Evolutionary conservation across 2,329 filamentous ascomycete genomes (phyloP), one percentile per base, ranked within the genome.

Genomic region (Phialophora expanda): DNA sequence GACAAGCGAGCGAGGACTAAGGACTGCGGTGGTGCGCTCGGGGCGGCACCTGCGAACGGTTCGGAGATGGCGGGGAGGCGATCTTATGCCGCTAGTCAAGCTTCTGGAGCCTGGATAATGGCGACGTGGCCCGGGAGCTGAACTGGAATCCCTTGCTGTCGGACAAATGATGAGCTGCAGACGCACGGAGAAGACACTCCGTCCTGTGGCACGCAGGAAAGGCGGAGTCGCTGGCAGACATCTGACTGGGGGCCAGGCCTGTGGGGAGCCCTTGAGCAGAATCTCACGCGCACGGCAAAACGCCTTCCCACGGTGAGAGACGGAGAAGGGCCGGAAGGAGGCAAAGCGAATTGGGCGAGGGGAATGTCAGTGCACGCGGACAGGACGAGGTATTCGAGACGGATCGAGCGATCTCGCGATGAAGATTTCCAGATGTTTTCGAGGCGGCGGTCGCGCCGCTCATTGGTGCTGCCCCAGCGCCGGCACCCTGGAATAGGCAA

Each of bases 61-160:
- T 61, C 58, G 58, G 58, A 61, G 58, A 61, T 61, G 58, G 58
- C 58, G 58, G 58, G 57, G 48, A 44, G 58, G 58, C 58, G 48
- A 61, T 54, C 53, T 56, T 56, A 53, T 53, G 48, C 22, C 26
- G 48, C 48, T 53, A 24, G 48, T 28, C 48, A 53, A 28, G 48
- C 22, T 53, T 53, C 48, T 53, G 26, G 48, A 53, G 48, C 48
- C 20, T 53, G 48, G 8, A n/a, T n/a, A n/a, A 44, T 44, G 14
- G 38, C 38, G 38, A 44, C 38, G 38, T 5, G 38, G 14, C 38
- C 38, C 38, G n/a, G 38, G 38, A 44, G 38, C 38, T 44, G 38
- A 44, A 11, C 38, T 44, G 38, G 14, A 8, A 17, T n/a, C 38
- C 38, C 38, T 44, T 9, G 20, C 24, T 3, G 24, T 24, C 24